Conservation (phyloP, 23 red algal species). For the Pyropia yezoensis region DNA sequence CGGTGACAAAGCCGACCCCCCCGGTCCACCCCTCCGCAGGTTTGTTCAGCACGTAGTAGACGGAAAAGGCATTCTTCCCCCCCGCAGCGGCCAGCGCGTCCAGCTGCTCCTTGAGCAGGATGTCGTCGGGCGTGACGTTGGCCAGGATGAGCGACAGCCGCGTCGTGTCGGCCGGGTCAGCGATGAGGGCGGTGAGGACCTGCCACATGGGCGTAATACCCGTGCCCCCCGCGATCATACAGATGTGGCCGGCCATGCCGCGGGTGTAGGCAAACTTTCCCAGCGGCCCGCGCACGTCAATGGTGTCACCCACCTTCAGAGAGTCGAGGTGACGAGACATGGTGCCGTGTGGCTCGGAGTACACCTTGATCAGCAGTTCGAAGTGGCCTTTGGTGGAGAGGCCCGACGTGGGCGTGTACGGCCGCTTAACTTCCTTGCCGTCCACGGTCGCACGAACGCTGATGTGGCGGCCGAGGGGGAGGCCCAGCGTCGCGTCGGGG, state of each 20-base stretch:
- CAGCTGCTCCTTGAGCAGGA: slow-evolving; percentile 61
- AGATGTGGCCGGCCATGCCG: slow-evolving; percentile 20
- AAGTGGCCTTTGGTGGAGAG: slow-evolving; percentile 49
- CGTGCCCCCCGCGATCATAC: slow-evolving; percentile 95
- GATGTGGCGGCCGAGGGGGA: slow-evolving; percentile 73
- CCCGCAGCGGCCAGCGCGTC: slow-evolving; percentile 47
- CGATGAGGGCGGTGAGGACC: slow-evolving; percentile 42
- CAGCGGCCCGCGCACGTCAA: slow-evolving; percentile 65
- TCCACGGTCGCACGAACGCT: slow-evolving; percentile 29
- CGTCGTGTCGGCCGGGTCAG: slow-evolving; percentile 44
- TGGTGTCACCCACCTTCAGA: slow-evolving; percentile 39
- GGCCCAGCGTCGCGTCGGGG: slow-evolving; percentile 8
- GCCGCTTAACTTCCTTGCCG: slow-evolving; percentile 38
- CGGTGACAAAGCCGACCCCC: slow-evolving; percentile 71
- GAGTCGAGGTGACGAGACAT: slow-evolving; percentile 72
- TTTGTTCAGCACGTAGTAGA: slow-evolving; percentile 83
- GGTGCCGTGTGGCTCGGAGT: slow-evolving; percentile 51
- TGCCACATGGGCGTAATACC: slow-evolving; percentile 99
- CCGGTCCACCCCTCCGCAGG: slow-evolving; percentile 30
- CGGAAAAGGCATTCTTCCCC: slow-evolving; percentile 27
- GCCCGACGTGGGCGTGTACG: slow-evolving; percentile 77
- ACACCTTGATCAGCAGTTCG: slow-evolving; percentile 87
- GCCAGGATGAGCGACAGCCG: slow-evolving; percentile 66
- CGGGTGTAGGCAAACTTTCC: slow-evolving; percentile 63
- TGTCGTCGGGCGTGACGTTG: slow-evolving; percentile 71